phyloP scores from a whole-genome alignment of 768 basidiomycete species.

The Dioszegia aurantiaca region DNA sequence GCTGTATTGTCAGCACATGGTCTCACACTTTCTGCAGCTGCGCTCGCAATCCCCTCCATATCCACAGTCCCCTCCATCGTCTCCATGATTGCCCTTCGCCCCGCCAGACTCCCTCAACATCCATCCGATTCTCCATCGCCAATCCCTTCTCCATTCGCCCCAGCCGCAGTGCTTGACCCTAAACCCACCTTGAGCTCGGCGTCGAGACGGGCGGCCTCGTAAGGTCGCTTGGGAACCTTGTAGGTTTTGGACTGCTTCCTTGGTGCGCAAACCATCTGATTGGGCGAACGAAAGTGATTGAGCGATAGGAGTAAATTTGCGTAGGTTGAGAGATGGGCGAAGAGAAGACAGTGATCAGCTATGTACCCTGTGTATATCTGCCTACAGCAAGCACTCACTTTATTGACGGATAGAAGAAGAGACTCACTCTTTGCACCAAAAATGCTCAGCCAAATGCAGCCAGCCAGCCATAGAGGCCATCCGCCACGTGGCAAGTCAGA shows the following conservation, averaged over 20 bases:
- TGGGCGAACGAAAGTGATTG: neutral
- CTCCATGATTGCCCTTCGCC: neutral
- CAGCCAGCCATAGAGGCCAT: neutral
- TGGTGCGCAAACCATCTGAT: constrained; percentile 41
- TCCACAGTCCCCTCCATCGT: neutral
- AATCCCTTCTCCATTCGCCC: constrained; percentile 1
- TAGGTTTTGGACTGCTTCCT: constrained; percentile 59
- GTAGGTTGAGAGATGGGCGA: neutral
- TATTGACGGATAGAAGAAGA: constrained; percentile 24
- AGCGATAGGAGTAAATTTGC: neutral
- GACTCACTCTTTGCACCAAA: neutral
- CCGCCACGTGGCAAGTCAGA: too few relatives aligned
- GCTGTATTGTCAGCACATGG: constrained; percentile 57
- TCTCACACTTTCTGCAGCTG: neutral
- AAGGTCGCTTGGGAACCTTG: constrained; percentile 98
- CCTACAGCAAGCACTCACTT: neutral
- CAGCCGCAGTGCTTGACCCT: neutral
- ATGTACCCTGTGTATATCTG: neutral
- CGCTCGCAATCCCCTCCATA: neutral
- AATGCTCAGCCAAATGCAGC: constrained; percentile 1
- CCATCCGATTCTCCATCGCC: neutral
- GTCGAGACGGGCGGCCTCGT: constrained; percentile 96
- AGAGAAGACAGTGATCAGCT: constrained; percentile 3
- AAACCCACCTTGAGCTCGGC: constrained; percentile 88
- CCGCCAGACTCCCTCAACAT: neutral